Conservation (phyloP, 306 rosid genomes). For the Fragaria vesca region DNA sequence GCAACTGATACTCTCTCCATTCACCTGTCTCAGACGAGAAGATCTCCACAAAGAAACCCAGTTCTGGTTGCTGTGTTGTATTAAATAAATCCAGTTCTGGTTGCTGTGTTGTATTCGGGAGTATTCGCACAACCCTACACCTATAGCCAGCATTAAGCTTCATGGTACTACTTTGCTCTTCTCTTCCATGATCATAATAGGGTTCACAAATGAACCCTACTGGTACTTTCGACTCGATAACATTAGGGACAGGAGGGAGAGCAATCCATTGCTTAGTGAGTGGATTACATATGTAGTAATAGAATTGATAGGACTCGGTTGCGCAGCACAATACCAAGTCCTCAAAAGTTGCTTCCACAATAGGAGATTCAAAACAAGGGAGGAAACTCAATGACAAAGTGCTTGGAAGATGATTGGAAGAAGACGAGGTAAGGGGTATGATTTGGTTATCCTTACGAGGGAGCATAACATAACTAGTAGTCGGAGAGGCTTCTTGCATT, state of each 20-base stretch:
- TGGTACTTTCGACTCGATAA: not conserved
- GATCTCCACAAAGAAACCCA: not conserved
- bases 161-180: not conserved
- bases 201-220: not conserved
- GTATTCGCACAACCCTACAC: not conserved
- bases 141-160: not conserved
- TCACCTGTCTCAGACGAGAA: not conserved
- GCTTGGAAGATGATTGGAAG: not conserved
- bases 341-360: not conserved
- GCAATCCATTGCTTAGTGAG: not conserved
- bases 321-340: not conserved
- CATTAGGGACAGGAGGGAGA: not conserved
- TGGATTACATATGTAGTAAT: not conserved
- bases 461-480: not conserved
- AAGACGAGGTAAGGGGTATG: not conserved
- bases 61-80: too few species aligned
- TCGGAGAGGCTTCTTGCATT: not conserved
- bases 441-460: not conserved
- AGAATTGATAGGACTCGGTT: not conserved
- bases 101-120: too few species aligned
- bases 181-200: not conserved
- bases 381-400: not conserved
- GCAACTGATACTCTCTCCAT: not conserved
- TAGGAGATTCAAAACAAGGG: not conserved
- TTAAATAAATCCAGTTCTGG: too few species aligned